Evolutionary conservation across 2,329 filamentous ascomycete genomes (phyloP), one percentile per base, ranked within the genome.

Genomic region (Scedosporium dehoogii): DNA sequence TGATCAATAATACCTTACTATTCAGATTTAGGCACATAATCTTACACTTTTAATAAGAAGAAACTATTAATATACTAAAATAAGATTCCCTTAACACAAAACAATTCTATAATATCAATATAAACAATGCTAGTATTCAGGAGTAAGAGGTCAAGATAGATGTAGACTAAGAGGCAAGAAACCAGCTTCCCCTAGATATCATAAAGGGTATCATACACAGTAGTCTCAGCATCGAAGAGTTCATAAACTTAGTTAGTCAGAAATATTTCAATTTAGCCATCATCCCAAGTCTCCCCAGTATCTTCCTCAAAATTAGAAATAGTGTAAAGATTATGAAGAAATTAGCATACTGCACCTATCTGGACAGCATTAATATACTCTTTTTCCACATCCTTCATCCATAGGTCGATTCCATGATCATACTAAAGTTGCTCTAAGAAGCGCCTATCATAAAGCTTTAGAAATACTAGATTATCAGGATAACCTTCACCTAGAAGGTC

Each of bases 371-470:
- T 29, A 38, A 29, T 60, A 14, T 60, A 63, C 18, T 38, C 33
- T 6, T 33, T 33, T 57, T 63, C 57, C 12, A 23, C 21, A 25
- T 58, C 57, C 7, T 55, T 29, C 14, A 60, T 58, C 67, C 67
- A 70, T 12, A 46, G 18, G 1, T 60, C 63, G 12, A 67, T 14
- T 1, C 59, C 58, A 7, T 65, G 18, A 16, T 67, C 64, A 1
- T 56, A 14, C 0, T 68, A 68, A 5, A 63, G 44, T 5, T 68
- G 64, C 3, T 59, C 16, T 2, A 68, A 64, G 56, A 63, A 67
- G 25, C 68, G 61, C 41, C 68, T 44, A 61, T 69, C 68, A 46
- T 64, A 70, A 9, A 70, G 59, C 55, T 70, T 70, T 1, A 70
- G 62, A 38, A 70, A 70, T 3, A 46, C 63, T 2, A 58, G 46